Evolutionary conservation across 108 stramenopile species (phyloP).

Genomic region (Pelagomonas calceolata): DNA sequence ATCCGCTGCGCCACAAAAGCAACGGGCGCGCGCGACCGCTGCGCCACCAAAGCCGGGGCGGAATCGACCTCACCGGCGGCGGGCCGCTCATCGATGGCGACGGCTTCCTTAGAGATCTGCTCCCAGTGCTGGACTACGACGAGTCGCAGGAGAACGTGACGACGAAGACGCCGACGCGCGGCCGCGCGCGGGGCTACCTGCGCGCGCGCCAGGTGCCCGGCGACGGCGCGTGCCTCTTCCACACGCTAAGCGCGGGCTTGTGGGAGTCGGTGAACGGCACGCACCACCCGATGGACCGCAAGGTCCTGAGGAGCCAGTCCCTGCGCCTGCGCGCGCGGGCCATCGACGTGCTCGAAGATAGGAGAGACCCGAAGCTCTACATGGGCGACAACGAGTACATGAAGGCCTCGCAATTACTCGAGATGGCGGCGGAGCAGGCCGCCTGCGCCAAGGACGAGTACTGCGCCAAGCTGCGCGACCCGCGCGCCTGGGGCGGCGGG

Average conservation of each 20-base stretch:
- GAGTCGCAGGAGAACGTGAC: not conserved
- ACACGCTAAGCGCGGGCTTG: conserved; percentile 28
- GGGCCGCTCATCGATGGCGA: not conserved
- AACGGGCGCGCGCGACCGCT: too few species aligned
- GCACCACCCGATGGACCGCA: conserved; percentile 25
- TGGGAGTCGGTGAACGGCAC: conserved; percentile 23
- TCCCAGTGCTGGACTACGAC: not conserved
- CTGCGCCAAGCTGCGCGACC: conserved; percentile 70
- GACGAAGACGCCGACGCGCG: too few species aligned
- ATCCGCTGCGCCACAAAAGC: too few species aligned
- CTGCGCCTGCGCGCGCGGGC: conserved; percentile 23
- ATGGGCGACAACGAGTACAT: conserved; percentile 70
- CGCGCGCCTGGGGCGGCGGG: conserved; percentile 88
- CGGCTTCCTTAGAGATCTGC: not conserved
- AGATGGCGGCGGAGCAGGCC: conserved; percentile 65
- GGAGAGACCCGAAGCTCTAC: conserved; percentile 38
- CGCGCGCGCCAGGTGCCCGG: conserved; percentile 28
- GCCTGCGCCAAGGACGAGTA: conserved; percentile 63
- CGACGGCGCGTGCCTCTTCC: conserved; percentile 41
- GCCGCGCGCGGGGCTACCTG: not conserved
- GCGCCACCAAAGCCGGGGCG: too few species aligned
- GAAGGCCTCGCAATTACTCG: conserved; percentile 53
- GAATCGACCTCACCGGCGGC: too few species aligned
- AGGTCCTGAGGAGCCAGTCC: conserved; percentile 30
- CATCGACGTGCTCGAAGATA: conserved; percentile 24